Evolutionary conservation across 2,329 filamentous ascomycete genomes (phyloP).

Genomic region (Mollisia scopiformis): DNA sequence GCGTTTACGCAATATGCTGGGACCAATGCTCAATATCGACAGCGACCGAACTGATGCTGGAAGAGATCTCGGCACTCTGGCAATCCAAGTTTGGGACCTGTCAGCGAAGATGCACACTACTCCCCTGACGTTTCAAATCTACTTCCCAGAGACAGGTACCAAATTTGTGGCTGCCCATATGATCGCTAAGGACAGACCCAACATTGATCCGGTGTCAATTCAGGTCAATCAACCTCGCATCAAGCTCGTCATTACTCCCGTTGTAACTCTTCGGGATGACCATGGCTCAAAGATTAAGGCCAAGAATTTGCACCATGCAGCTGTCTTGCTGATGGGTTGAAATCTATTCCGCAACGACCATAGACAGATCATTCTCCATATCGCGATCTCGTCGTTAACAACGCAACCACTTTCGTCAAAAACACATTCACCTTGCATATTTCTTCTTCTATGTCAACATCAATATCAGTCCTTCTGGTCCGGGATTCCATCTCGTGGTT

Average conservation of each 20-base stretch:
- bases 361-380: neutral
- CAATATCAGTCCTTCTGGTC: neutral
- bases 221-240: conserved; percentile 55
- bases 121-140: conserved; percentile 45
- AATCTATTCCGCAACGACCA: neutral
- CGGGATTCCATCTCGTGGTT: neutral
- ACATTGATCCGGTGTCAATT: conserved; percentile 44
- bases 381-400: neutral
- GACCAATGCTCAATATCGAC: conserved; percentile 44
- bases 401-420: neutral
- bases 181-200: conserved; percentile 44
- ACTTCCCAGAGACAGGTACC: conserved; percentile 52
- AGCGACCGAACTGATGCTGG: conserved; percentile 41
- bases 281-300: conserved; percentile 28
- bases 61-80: conserved; percentile 40
- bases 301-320: conserved; percentile 30
- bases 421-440: neutral
- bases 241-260: conserved; percentile 56
- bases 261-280: conserved; percentile 57
- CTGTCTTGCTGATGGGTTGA: conserved; percentile 31
- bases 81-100: conserved; percentile 29
- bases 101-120: conserved; percentile 50
- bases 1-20: conserved; percentile 46
- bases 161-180: conserved; percentile 54
- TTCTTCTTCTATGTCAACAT: neutral